These are phyloP conservation scores for Brassica carinata DNA, from an alignment of 345 rosid species.

Conservation along the genomic window DNA sequence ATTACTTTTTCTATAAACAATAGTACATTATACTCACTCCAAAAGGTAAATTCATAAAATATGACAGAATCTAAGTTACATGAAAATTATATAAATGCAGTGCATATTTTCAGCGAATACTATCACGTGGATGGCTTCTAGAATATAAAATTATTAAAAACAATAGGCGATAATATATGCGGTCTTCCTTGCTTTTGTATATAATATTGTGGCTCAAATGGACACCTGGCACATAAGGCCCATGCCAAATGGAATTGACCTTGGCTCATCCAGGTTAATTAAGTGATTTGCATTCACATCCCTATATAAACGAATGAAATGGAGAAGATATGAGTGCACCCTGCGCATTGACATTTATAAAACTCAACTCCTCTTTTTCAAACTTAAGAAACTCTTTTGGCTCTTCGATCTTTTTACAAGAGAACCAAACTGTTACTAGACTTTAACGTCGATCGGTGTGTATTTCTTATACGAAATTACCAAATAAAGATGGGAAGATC, in stretches of 20 bases:
- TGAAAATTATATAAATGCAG: neutral
- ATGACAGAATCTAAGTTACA: conserved; percentile 36
- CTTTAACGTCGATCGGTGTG: neutral
- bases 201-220: conserved; percentile 16
- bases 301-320: conserved; percentile 26
- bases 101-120: neutral
- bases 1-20: neutral
- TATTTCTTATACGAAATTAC: neutral
- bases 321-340: conserved; percentile 26
- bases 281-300: conserved; percentile 16
- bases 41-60: neutral
- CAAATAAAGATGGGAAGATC: conserved; percentile 64
- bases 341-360: conserved; percentile 35
- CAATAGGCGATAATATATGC: neutral
- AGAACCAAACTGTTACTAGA: neutral
- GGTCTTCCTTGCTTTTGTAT: conserved; percentile 13
- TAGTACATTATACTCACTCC: neutral
- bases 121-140: conserved; percentile 37
- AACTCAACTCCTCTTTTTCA: conserved; percentile 28
- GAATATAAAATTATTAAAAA: conserved; percentile 3
- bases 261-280: conserved; percentile 21
- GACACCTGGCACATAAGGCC: conserved; percentile 45
- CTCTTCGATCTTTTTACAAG: neutral
- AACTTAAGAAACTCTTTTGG: conserved; percentile 1
- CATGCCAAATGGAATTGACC: conserved; percentile 48